Evolutionary conservation across 2,329 filamentous ascomycete genomes (phyloP), one percentile per base, ranked within the genome.

Genomic region (Sclerotinia minor): DNA sequence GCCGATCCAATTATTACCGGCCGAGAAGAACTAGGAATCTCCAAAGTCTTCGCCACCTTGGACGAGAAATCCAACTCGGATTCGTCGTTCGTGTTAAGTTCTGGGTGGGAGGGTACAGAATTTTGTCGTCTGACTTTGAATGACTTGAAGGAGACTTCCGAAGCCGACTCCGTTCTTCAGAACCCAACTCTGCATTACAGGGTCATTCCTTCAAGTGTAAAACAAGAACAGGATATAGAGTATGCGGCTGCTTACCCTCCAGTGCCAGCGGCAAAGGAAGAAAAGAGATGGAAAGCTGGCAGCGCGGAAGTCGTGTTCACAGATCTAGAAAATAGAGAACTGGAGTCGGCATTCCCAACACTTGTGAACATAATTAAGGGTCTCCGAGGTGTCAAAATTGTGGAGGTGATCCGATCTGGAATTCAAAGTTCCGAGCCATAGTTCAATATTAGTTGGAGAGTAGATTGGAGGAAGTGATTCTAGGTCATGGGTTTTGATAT

Each of bases 1-100:
- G 78, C 85, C 0, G 87, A 89, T 69, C 84, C 87, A 0, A 88
- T 89, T 59, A 75, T 88, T 0, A 84, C 83, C 4, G 78, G 83
- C 0, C 76, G 84, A 3, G 84, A 86, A 65, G 84, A 86, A 71
- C 78, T 86, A 3, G 84, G 84, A 0, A 83, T 85, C 79, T 83
- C 84, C 1, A 87, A 86, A 74, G 71, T 85, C 0, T 84, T n/a
- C 24, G 67, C 67, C 19, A 72, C 68, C 19, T 45, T 73, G 7
- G 71, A 73, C 3, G 59, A 66, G 11, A 55, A 61, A 21, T 49
- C 61, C n/a, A 53, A 35, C 5, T 55, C 63, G 1, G 60, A 52
- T 3, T 64, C 38, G n/a, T 57, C 47, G 3, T 72, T 69, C 61
- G 29, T 50, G 21, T 41, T 72, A 15, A 72, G 63, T 21, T 70